Evolutionary conservation across 179 eudicot genomes (phyloP), one percentile per base, ranked within the genome.

Genomic region (Carnegiea gigantea): DNA sequence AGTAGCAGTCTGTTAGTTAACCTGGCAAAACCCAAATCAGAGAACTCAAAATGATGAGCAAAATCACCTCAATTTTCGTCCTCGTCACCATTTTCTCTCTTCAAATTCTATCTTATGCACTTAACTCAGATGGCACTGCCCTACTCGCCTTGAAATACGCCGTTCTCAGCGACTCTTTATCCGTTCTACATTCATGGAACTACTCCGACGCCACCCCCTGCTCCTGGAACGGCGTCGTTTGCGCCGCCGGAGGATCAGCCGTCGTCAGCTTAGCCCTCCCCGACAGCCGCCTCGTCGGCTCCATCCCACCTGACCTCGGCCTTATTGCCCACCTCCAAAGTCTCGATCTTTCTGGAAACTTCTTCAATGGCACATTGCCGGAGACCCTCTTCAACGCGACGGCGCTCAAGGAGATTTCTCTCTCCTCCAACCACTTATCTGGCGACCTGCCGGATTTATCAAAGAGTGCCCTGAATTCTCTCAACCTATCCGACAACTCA

Each of bases 101-200:
- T 13, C 68, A n/a, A 11, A 73, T 60, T 59, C 26, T 60, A 53
- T 12, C 76, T 12, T 10, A 80, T 1, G 80, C 92, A n/a, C 90
- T 96, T 1, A 92, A 82, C 87, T 49, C 89, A 9, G 98, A 96
- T 59, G 99, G 97, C 11, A 79, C 92, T 0, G 89, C 85, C 62
- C 86, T 96, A 6, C 92, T 96, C 0, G 82, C 98, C 0, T 83
- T 96, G 86, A 92, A 89, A 33, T 92, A 94, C 93, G 86, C 98
- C 30, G 75, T 92, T 40, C 82, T 94, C 9, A 85, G 83, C 67
- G 98, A 96, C 90, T 98, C 98, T 2, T 80, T 90, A 76, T 88
- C 92, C 0, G 88, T 87, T 65, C 89, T 96, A 5, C 86, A 82
- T 24, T 83, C 90, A 57, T 96, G 99, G 99, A 84, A 87, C 72